Conservation (phyloP, 139 green algal genomes). For the Micractinium sp. region DNA sequence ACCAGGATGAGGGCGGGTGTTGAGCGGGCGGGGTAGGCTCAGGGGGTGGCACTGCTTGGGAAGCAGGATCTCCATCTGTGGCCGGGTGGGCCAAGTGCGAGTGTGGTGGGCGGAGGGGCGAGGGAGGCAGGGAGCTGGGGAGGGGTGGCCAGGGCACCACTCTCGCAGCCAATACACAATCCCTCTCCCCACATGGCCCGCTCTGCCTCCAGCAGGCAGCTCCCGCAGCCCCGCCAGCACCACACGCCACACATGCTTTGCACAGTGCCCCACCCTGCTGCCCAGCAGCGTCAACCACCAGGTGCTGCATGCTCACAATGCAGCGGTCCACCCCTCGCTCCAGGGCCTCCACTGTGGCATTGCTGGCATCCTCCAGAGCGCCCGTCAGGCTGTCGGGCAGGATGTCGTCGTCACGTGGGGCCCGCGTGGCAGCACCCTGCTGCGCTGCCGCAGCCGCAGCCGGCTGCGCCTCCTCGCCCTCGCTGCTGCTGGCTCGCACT, state of each 20-base stretch:
- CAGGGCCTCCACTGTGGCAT: slow-evolving; percentile 74
- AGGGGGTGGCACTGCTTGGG: slow-evolving; percentile 89
- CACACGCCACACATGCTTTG: not conserved
- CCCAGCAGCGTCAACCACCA: no score
- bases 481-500: not conserved
- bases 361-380: slow-evolving; percentile 65
- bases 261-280: not conserved
- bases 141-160: no score
- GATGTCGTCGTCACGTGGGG: slow-evolving; percentile 52
- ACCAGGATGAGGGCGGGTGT: no score
- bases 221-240: not conserved
- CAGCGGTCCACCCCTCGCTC: slow-evolving; percentile 60
- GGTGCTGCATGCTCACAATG: slow-evolving; percentile 57
- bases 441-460: not conserved
- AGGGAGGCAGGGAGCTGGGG: no score
- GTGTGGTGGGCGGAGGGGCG: no score
- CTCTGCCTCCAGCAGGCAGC: not conserved
- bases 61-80: slow-evolving; percentile 68
- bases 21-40: slow-evolving; percentile 4
- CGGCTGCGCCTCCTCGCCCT: not conserved
- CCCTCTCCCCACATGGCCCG: no score
- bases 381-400: slow-evolving; percentile 84
- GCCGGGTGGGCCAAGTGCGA: not conserved
- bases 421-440: not conserved
- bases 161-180: no score